Conservation (phyloP, 495 filamentous ascomycete genomes). For the Penicillium malachiteum region DNA sequence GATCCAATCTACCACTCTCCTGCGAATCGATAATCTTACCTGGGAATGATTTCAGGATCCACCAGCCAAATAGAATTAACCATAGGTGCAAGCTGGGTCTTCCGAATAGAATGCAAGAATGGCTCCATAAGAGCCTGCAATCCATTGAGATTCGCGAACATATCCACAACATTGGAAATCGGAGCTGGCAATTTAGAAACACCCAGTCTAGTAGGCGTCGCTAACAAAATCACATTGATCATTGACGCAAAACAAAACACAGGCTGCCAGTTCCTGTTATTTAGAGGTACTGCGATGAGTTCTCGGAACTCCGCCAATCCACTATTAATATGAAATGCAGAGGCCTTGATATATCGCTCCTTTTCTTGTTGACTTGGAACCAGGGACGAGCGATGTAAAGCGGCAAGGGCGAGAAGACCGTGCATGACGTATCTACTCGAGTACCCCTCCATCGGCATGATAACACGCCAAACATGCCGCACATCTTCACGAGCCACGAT, state of each 20-base stretch:
- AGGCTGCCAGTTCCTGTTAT: constrained; percentile 34
- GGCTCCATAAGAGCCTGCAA: constrained; percentile 23
- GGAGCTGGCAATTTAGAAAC: constrained; percentile 19
- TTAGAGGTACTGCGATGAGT: constrained; percentile 26
- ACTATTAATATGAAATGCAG: constrained; percentile 26
- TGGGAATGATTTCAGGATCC: constrained; percentile 16
- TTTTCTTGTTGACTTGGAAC: constrained; percentile 5
- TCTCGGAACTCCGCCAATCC: constrained; percentile 22
- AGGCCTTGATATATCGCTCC: constrained; percentile 27
- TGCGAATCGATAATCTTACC: constrained; percentile 2
- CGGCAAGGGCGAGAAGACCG: constrained; percentile 39
- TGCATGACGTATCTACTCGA: constrained; percentile 40
- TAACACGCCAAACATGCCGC: constrained; percentile 31
- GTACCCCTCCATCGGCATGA: constrained; percentile 36
- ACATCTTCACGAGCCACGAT: constrained; percentile 22
- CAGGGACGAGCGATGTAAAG: constrained; percentile 34
- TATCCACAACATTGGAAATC: constrained; percentile 18
- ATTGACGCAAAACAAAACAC: constrained; percentile 42
- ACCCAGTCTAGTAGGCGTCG: constrained; percentile 24
- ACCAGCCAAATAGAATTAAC: constrained; percentile 19
- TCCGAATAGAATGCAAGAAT: constrained; percentile 16
- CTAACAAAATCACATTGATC: constrained; percentile 37
- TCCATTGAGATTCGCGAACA: constrained; percentile 20
- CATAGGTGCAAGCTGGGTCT: constrained; percentile 19
- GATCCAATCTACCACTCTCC: neutral